Conservation (phyloP, 768 basidiomycete species). For the Termitomyces sp. region DNA sequence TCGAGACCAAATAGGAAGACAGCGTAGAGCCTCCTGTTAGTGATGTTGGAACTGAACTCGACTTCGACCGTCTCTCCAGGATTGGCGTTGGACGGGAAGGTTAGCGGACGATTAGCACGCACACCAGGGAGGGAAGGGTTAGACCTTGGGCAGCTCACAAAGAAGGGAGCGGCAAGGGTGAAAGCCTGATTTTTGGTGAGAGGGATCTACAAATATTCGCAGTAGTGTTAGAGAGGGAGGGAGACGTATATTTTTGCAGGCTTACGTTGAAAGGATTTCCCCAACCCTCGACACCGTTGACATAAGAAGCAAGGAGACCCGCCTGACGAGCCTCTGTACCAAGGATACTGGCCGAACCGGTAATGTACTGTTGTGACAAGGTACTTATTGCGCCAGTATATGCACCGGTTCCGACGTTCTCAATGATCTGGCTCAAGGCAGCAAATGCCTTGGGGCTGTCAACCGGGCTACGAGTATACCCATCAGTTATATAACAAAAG, state of each 20-base stretch:
- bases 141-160: slow-evolving; percentile 41
- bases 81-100: slow-evolving; percentile 14
- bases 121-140: slow-evolving; percentile 40
- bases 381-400: slow-evolving; percentile 5
- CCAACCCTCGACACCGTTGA: slow-evolving; percentile 11
- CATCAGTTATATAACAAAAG: not conserved
- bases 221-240: not conserved
- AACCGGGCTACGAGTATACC: slow-evolving; percentile 2
- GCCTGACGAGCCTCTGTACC: slow-evolving; percentile 13
- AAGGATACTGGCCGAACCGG: slow-evolving; percentile 9
- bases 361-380: slow-evolving; percentile 7
- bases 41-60: not conserved
- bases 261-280: slow-evolving; percentile 10
- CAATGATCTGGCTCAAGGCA: slow-evolving; percentile 5
- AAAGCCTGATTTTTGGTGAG: slow-evolving; percentile 25
- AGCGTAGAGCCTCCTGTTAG: not conserved
- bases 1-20: slow-evolving; percentile 8
- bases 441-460: slow-evolving; percentile 2
- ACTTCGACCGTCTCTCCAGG: slow-evolving; percentile 7
- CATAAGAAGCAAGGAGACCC: slow-evolving; percentile 3
- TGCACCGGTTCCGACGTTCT: slow-evolving; percentile 10
- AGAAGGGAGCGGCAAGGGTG: slow-evolving; percentile 35
- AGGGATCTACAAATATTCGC: slow-evolving; percentile 21
- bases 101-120: slow-evolving; percentile 42
- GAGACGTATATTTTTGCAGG: not conserved